Conservation (phyloP, 768 basidiomycete species). For the Amyloporia xantha region DNA sequence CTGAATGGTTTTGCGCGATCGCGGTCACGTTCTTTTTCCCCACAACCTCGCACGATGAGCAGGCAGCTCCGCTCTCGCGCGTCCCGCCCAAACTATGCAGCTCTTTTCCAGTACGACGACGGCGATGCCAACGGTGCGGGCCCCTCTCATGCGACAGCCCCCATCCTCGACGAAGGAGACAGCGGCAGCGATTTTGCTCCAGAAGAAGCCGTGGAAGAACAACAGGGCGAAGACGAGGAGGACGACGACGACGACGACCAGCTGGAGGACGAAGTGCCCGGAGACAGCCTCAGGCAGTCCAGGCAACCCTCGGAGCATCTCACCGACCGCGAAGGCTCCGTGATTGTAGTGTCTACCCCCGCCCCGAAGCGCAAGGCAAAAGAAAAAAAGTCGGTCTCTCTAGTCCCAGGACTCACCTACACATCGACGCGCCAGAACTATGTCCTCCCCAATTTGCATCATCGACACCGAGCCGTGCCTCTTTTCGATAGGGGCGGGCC, state of each 20-base stretch:
- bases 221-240: conserved; percentile 25
- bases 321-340: conserved; percentile 9
- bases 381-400: conserved; percentile 18
- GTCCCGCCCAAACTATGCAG: conserved; percentile 43
- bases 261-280: conserved; percentile 15
- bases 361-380: conserved; percentile 25
- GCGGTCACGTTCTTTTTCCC: background rate
- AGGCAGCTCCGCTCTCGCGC: conserved; percentile 52
- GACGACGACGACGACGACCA: conserved; percentile 24
- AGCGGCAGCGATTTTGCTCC: conserved; percentile 52
- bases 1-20: conserved; percentile 1
- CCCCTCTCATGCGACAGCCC: conserved; percentile 27
- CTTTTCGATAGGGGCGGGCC: conserved; percentile 43
- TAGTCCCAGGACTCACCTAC: conserved; percentile 22
- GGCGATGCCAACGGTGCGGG: conserved; percentile 29
- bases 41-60: conserved; percentile 36
- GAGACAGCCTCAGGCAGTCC: too few species aligned
- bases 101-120: conserved; percentile 27
- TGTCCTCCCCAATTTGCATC: conserved; percentile 49
- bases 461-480: conserved; percentile 66
- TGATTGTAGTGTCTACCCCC: conserved; percentile 8
- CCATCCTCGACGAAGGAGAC: conserved; percentile 28
- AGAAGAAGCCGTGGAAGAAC: too few species aligned
- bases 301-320: conserved; percentile 2
- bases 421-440: conserved; percentile 19